Conservation (phyloP, 2,329 filamentous ascomycete species). For the Diaporthe capsici region DNA sequence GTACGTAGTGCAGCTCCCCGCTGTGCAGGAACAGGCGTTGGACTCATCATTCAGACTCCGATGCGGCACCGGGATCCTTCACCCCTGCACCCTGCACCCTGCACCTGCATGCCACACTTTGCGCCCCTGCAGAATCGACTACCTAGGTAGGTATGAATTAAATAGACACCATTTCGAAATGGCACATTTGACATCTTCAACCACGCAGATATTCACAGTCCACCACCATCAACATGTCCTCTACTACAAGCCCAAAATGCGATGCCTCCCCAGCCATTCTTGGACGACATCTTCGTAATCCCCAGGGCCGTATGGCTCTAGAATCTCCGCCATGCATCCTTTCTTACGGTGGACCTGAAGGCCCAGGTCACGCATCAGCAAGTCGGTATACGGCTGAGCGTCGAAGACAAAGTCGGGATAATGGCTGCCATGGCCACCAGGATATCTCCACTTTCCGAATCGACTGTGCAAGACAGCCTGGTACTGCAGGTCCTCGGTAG, state of each 20-base stretch:
- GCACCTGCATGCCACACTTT: not conserved
- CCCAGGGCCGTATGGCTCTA: not conserved
- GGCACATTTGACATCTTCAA: too few relatives aligned
- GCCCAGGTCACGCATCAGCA: not conserved
- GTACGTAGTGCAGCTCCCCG: not conserved
- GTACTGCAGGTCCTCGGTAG: not conserved
- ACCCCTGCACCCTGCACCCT: conserved; percentile 14
- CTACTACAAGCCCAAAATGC: not conserved
- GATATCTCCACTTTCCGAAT: conserved; percentile 1
- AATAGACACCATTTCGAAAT: not conserved
- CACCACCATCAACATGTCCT: not conserved
- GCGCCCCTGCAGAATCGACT: not conserved
- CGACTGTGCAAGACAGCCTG: conserved; percentile 8
- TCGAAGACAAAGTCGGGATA: not conserved
- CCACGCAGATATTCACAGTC: not conserved
- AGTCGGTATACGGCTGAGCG: not conserved
- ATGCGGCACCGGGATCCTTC: conserved; percentile 4
- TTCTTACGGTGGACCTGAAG: not conserved
- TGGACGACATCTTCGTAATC: not conserved
- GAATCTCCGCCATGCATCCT: not conserved
- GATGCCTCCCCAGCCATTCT: not conserved
- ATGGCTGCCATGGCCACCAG: not conserved
- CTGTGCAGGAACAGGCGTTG: not conserved
- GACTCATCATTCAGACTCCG: conserved; percentile 1
- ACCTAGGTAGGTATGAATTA: too few relatives aligned